phyloP scores from a whole-genome alignment of 805 yeast species.

The Pichia ethanolica region DNA sequence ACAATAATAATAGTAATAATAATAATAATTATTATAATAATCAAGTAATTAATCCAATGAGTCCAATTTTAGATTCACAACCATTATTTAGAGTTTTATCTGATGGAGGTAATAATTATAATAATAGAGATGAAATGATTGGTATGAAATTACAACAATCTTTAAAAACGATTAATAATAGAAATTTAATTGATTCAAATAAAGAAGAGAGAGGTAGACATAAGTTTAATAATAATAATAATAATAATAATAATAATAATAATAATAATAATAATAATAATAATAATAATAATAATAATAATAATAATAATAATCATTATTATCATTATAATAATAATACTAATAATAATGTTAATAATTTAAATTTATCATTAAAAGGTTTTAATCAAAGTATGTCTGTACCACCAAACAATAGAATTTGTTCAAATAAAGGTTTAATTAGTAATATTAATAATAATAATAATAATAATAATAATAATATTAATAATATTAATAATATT shows the following conservation, averaged over 20 bases:
- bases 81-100: conserved; percentile 22
- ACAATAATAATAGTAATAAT: neutral
- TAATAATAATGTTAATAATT: no score
- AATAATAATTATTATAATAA: neutral
- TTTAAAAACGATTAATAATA: conserved; percentile 21
- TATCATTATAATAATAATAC: neutral
- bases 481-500: neutral
- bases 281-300: neutral
- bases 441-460: conserved; percentile 5
- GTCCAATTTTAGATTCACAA: conserved; percentile 2
- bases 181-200: conserved; percentile 18
- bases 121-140: neutral
- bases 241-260: neutral
- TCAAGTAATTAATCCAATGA: neutral
- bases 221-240: conserved; percentile 1
- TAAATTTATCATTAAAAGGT: neutral
- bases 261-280: conserved; percentile 2
- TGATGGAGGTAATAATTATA: conserved; percentile 21
- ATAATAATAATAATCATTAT: neutral
- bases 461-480: conserved; percentile 7
- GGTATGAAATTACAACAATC: conserved; percentile 24
- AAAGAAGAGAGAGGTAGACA: conserved; percentile 13
- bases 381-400: conserved; percentile 7
- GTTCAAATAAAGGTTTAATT: neutral
- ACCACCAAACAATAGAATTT: conserved; percentile 12